A percentile compares a stretch with the other conserved stretches of the same genome.
phyloP scores from a whole-genome alignment of 2,329 filamentous ascomycete species.

The Fusarium kyushuense region DNA sequence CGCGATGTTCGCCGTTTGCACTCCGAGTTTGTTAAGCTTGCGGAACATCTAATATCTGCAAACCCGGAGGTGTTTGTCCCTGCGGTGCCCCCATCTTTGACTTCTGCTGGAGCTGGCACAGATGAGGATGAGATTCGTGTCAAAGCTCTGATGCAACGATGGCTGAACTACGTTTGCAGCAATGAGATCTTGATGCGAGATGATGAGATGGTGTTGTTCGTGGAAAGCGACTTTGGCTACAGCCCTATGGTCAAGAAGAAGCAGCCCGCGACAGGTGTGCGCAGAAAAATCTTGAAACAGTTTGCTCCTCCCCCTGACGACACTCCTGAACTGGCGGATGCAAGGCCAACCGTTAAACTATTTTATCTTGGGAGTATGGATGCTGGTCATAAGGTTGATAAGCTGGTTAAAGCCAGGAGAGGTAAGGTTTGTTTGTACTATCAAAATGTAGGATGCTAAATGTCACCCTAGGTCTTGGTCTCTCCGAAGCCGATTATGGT shows the following conservation, averaged over 20 bases:
- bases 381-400: slow-evolving; percentile 95
- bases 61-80: slow-evolving; percentile 96
- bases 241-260: slow-evolving; percentile 95
- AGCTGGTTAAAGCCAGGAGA: slow-evolving; percentile 89
- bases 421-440: slow-evolving; percentile 64
- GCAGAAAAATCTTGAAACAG: slow-evolving; percentile 96
- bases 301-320: slow-evolving; percentile 98
- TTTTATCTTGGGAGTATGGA: slow-evolving; percentile 98
- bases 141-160: slow-evolving; percentile 90
- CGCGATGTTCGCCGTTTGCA: slow-evolving; percentile 96
- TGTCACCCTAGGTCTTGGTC: slow-evolving; percentile 77
- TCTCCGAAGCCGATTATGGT: slow-evolving; percentile 93
- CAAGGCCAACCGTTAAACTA: slow-evolving; percentile 89
- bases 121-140: slow-evolving; percentile 94
- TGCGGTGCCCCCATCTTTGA: slow-evolving; percentile 92
- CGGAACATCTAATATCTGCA: slow-evolving; percentile 94
- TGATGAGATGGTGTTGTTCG: slow-evolving; percentile 96
- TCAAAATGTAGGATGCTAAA: slow-evolving; percentile 38
- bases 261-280: slow-evolving; percentile 94
- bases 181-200: slow-evolving; percentile 95
- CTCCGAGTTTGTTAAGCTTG: slow-evolving; percentile 96
- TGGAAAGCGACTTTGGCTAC: slow-evolving; percentile 99
- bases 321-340: slow-evolving; percentile 91
- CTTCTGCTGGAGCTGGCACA: slow-evolving; percentile 92
- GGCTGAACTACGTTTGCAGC: slow-evolving; percentile 92